These are phyloP conservation scores for Bryum argenteum DNA, from an alignment of 225 moss, liverwort and hornwort species.

Conservation along the genomic window DNA sequence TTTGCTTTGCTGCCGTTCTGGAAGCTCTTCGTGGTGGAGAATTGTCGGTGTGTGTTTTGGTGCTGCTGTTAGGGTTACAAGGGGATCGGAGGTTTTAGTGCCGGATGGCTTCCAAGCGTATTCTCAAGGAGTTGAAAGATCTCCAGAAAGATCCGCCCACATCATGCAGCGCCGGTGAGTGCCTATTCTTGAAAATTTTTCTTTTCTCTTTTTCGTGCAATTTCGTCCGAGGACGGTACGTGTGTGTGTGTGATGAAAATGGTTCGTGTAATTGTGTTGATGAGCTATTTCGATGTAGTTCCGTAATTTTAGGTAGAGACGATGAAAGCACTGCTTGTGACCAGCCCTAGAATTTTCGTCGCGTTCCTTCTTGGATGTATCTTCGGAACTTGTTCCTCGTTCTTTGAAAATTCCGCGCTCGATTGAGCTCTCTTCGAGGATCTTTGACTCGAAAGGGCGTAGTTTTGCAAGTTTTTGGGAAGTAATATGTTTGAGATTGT, in stretches of 20 bases:
- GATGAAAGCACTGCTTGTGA: background rate
- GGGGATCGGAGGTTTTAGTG: background rate
- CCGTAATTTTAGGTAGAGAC: background rate
- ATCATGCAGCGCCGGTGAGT: slow-evolving; percentile 85
- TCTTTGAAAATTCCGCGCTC: background rate
- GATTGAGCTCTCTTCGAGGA: background rate
- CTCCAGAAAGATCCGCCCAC: slow-evolving; percentile 98
- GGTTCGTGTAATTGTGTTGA: background rate
- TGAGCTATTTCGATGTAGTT: slow-evolving; percentile 11
- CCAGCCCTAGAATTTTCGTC: background rate
- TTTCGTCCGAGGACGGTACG: background rate
- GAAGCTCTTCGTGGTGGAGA: background rate
- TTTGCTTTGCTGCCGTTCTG: background rate
- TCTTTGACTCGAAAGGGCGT: background rate
- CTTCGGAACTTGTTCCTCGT: too few relatives aligned
- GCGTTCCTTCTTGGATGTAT: too few relatives aligned
- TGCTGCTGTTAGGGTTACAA: slow-evolving; percentile 7
- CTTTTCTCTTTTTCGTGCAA: background rate
- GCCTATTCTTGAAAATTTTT: background rate
- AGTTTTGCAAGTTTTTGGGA: background rate
- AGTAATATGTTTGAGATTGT: background rate
- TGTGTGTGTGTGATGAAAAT: background rate
- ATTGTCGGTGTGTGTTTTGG: slow-evolving; percentile 2
- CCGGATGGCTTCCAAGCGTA: slow-evolving; percentile 91
- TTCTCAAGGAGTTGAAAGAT: slow-evolving; percentile 99